Evolutionary conservation across 2,329 filamentous ascomycete genomes (phyloP), one percentile per base, ranked within the genome.

Genomic region (Apiospora sp.): DNA sequence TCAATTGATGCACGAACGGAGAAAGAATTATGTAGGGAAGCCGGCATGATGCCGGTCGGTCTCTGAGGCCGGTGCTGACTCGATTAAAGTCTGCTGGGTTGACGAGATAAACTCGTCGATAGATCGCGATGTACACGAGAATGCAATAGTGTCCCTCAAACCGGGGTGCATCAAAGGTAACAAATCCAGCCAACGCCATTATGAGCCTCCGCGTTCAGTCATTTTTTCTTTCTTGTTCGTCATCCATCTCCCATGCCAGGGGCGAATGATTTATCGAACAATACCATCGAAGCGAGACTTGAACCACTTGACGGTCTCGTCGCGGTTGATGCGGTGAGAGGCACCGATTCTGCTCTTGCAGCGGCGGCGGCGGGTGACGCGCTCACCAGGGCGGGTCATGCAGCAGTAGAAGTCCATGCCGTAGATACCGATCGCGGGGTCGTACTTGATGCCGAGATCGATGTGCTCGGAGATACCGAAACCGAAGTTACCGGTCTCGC

Each of bases 371-470:
- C 95, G 96, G 86, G 94, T 93, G 85, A 99, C 94, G 86, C 96
- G 95, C 92, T 98, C 95, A 89, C 96, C 96, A 82, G 96, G 96
- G 83, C 96, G 95, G 90, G 95, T 98, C 96, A 99, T 99, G 94
- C 96, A 98, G 94, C 93, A 95, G 93, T 98, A 99, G 90, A 99
- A 99, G 90, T 99, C 96, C 96, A 99, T 99, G 86, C 96, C 95
- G 91, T 98, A 98, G 87, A 98, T 98, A 92, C 95, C 95, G 81
- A 98, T 98, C 77, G 91, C 93, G 78, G 95, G 95, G 89, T 98
- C 95, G 90, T 98, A 98, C 93, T 99, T 99, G 94, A 99, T 99
- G 84, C 96, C 96, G 83, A 99, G 91, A 92, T 99, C 96, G 88
- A 99, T 99, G 93, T 99, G 96, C 90, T 99, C 96, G 89, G 91